Conservation (phyloP, 2,329 filamentous ascomycete species). For the Leptosphaerulina australis region DNA sequence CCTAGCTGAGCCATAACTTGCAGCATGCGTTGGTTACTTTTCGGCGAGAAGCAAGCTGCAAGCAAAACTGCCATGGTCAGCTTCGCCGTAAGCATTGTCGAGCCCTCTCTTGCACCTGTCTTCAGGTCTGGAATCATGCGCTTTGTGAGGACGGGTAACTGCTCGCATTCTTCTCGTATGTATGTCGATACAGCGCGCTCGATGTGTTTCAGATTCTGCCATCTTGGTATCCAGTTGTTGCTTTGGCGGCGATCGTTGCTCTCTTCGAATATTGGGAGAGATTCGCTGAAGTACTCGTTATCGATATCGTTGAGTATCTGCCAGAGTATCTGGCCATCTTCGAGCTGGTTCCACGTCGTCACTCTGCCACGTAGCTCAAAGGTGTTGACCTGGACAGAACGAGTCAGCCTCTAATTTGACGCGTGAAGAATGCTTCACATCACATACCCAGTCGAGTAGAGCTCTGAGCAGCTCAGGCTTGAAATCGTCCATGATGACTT, state of each 20-base stretch:
- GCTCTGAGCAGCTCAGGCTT: conserved; percentile 49
- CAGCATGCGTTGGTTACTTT: conserved; percentile 57
- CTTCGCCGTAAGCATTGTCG: conserved; percentile 49
- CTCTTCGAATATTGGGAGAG: conserved; percentile 54
- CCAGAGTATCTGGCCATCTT: conserved; percentile 57
- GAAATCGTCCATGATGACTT: conserved; percentile 46
- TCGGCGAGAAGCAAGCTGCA: conserved; percentile 55
- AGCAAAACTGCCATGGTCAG: conserved; percentile 58
- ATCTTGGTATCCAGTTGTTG: conserved; percentile 58
- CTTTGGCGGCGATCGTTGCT: conserved; percentile 47
- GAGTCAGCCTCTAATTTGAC: conserved; percentile 9
- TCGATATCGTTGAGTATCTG: conserved; percentile 56
- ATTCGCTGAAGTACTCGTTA: conserved; percentile 55
- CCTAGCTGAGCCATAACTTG: conserved; percentile 48
- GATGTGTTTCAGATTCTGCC: conserved; percentile 60
- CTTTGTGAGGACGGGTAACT: conserved; percentile 49
- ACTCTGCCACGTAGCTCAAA: conserved; percentile 50
- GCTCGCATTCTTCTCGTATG: conserved; percentile 54
- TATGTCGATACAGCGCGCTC: conserved; percentile 57
- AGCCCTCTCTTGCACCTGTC: conserved; percentile 55
- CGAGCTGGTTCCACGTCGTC: conserved; percentile 51
- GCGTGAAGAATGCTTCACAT: background rate
- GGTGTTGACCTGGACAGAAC: conserved; percentile 48
- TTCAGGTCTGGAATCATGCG: conserved; percentile 55
- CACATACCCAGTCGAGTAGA: conserved; percentile 48